Conservation (phyloP, 768 basidiomycete species). For the Piloderma croceum region DNA sequence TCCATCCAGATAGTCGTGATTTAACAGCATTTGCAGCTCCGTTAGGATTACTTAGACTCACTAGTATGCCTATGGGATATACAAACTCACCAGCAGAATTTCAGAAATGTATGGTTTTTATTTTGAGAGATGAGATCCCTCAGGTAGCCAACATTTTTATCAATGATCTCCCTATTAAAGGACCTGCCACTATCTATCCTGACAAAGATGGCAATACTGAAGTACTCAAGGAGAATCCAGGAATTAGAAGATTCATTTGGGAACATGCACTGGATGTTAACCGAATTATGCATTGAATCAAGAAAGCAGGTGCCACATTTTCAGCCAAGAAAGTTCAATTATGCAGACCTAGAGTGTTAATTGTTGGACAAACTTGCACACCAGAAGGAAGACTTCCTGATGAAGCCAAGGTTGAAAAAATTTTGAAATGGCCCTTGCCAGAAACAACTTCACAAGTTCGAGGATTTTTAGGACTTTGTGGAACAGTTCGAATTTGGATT, state of each 20-base stretch:
- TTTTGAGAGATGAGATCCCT: constrained; percentile 20
- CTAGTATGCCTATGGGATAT: constrained; percentile 22
- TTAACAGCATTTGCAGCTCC: constrained; percentile 24
- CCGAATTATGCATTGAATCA: constrained; percentile 13
- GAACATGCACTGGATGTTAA: constrained; percentile 15
- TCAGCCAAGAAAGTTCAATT: constrained; percentile 31
- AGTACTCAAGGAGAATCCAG: constrained; percentile 29
- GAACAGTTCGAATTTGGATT: constrained; percentile 26
- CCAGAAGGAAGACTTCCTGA: constrained; percentile 29
- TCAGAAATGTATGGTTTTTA: constrained; percentile 14
- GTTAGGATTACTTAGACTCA: constrained; percentile 11
- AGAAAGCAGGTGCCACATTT: constrained; percentile 32
- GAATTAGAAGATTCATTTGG: constrained; percentile 15
- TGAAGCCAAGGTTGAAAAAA: constrained; percentile 16
- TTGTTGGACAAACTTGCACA: constrained; percentile 36
- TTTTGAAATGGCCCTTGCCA: constrained; percentile 19
- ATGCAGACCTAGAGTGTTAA: constrained; percentile 17
- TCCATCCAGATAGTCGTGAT: constrained; percentile 17
- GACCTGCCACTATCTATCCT: constrained; percentile 10
- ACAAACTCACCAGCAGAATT: constrained; percentile 21
- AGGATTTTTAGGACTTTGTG: constrained; percentile 28
- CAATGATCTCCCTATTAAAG: constrained; percentile 19
- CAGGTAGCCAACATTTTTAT: constrained; percentile 15
- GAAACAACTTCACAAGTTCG: constrained; percentile 16
- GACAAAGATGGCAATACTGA: constrained; percentile 18